Evolutionary conservation across 805 yeast genomes (phyloP).

Genomic region (Brettanomyces naardenensis): DNA sequence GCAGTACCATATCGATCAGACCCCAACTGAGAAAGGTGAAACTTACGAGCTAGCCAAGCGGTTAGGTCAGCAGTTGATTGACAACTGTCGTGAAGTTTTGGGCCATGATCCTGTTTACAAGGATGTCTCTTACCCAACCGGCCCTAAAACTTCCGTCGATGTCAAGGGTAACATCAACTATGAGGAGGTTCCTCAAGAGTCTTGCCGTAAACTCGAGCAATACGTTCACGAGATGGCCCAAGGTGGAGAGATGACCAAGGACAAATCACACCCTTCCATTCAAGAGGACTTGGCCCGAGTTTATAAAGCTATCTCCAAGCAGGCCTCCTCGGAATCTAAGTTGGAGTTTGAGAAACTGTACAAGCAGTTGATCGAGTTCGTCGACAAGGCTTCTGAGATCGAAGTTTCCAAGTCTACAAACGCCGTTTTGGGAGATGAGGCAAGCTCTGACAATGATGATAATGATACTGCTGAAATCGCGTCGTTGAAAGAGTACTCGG

Average conservation of each 20-base stretch:
- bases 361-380: constrained; percentile 60
- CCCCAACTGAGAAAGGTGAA: constrained; percentile 81
- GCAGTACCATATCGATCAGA: constrained; percentile 87
- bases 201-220: constrained; percentile 90
- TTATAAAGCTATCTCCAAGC: constrained; percentile 73
- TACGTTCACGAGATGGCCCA: constrained; percentile 94
- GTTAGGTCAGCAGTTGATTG: constrained; percentile 89
- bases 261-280: constrained; percentile 56
- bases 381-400: constrained; percentile 63
- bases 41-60: constrained; percentile 86
- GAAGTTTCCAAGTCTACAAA: constrained; percentile 58
- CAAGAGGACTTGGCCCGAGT: constrained; percentile 80
- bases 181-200: constrained; percentile 78
- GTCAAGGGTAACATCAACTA: constrained; percentile 81
- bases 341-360: constrained; percentile 65
- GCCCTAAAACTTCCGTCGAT: constrained; percentile 86
- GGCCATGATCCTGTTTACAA: constrained; percentile 92
- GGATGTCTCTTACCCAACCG: constrained; percentile 90
- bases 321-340: constrained; percentile 61
- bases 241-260: constrained; percentile 79
- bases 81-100: constrained; percentile 84
- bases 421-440: constrained; percentile 38
- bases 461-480: constrained; percentile 72
- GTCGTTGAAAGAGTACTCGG: constrained; percentile 66
- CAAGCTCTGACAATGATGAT: constrained; percentile 35